These are phyloP conservation scores for Trypanosoma rangeli DNA, from an alignment of 208 protist genomes.

Conservation along the genomic window DNA sequence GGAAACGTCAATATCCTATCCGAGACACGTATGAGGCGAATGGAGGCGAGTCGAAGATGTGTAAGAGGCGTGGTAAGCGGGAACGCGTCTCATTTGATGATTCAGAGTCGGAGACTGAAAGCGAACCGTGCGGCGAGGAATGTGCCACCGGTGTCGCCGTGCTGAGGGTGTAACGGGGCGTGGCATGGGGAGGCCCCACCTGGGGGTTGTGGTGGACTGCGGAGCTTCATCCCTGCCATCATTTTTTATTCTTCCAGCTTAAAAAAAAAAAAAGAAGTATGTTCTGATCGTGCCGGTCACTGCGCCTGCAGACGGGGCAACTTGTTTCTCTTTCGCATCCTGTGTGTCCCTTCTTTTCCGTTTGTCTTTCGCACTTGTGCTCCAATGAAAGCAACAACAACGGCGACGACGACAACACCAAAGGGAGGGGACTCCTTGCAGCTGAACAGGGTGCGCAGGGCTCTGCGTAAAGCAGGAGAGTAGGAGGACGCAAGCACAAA, in stretches of 20 bases:
- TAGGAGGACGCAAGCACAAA: not conserved
- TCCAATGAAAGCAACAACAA: not conserved
- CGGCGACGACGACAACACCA: not conserved
- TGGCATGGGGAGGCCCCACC: not conserved
- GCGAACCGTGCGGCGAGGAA: conserved; percentile 3
- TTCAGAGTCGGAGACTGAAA: conserved; percentile 21
- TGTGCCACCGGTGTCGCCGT: conserved; percentile 2
- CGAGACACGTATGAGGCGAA: conserved; percentile 23
- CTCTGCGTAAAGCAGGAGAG: not conserved
- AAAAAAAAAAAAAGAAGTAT: too few relatives aligned
- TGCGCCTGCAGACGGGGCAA: not conserved
- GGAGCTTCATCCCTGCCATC: too few relatives aligned
- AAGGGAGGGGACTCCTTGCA: not conserved
- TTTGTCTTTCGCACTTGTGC: not conserved
- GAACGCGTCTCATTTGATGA: conserved; percentile 16
- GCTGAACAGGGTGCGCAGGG: too few relatives aligned
- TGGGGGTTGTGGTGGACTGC: not conserved
- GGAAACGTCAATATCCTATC: conserved; percentile 20
- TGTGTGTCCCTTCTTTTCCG: not conserved
- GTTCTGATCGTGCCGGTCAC: too few relatives aligned
- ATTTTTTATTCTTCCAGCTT: too few relatives aligned
- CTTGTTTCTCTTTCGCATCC: not conserved
- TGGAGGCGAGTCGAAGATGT: conserved; percentile 4
- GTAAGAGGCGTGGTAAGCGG: conserved; percentile 16
- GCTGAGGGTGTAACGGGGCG: conserved; percentile 14